Evolutionary conservation across 768 basidiomycete species (phyloP).

Genomic region (Termitomyces titanicus): DNA sequence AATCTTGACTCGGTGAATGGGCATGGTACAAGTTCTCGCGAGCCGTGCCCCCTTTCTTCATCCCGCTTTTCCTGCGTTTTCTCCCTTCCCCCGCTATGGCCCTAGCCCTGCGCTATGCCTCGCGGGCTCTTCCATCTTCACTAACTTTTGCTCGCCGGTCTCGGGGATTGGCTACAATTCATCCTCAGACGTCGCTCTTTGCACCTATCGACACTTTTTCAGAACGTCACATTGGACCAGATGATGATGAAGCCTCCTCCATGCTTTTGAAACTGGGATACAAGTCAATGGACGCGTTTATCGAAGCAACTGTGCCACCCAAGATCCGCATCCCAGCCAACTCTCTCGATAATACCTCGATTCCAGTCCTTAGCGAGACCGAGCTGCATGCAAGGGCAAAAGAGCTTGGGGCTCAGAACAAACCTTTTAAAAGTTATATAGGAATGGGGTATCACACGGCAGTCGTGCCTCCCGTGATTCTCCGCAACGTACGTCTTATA

Average conservation of each 20-base stretch:
- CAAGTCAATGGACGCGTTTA: slow-evolving; percentile 83
- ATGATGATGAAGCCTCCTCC: slow-evolving; percentile 67
- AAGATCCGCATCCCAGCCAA: slow-evolving; percentile 69
- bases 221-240: slow-evolving; percentile 91
- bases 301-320: slow-evolving; percentile 76
- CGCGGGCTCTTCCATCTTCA: slow-evolving; percentile 16
- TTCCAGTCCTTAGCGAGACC: slow-evolving; percentile 80
- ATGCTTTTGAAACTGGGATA: slow-evolving; percentile 90
- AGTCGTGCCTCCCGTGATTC: slow-evolving; percentile 92
- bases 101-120: slow-evolving; percentile 27
- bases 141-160: slow-evolving; percentile 9
- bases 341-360: slow-evolving; percentile 60
- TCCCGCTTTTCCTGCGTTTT: slow-evolving; percentile 21
- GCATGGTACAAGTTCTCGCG: slow-evolving; percentile 38
- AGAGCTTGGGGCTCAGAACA: slow-evolving; percentile 74
- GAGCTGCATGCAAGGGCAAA: slow-evolving; percentile 76
- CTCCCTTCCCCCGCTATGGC: slow-evolving; percentile 25
- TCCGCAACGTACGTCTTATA: slow-evolving; percentile 70
- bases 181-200: slow-evolving; percentile 63
- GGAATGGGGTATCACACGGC: slow-evolving; percentile 98
- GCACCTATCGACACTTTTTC: slow-evolving; percentile 86
- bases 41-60: slow-evolving; percentile 18
- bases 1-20: slow-evolving; percentile 54
- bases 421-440: slow-evolving; percentile 88
- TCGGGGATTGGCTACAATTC: slow-evolving; percentile 52